Conservation (phyloP, 2,329 filamentous ascomycete genomes). For the Penicillium palitans region DNA sequence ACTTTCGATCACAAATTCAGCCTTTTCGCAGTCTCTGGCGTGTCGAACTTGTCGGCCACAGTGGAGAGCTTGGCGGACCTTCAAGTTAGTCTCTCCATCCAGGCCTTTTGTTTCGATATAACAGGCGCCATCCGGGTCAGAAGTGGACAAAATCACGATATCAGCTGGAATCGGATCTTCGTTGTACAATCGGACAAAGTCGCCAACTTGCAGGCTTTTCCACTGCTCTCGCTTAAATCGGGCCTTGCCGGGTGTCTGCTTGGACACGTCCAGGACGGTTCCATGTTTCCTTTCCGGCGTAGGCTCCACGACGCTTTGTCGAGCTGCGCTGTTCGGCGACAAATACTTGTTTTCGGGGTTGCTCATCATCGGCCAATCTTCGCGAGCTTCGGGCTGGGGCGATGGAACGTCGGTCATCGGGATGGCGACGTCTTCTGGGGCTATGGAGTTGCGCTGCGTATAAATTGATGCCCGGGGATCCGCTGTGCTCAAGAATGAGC, state of each 20-base stretch:
- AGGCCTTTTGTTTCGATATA: conserved; percentile 98
- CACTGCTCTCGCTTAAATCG: conserved; percentile 90
- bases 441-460: conserved; percentile 49
- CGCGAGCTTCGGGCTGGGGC: conserved; percentile 61
- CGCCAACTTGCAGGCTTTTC: conserved; percentile 93
- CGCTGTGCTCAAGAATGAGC: conserved; percentile 65
- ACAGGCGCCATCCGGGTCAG: conserved; percentile 89
- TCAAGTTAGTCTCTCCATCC: conserved; percentile 96
- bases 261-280: conserved; percentile 71
- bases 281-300: conserved; percentile 54
- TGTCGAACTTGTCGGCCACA: conserved; percentile 81
- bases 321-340: conserved; percentile 34
- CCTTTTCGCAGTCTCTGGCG: conserved; percentile 85
- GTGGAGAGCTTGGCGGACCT: conserved; percentile 87
- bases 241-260: conserved; percentile 66
- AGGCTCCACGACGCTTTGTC: conserved; percentile 28
- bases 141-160: conserved; percentile 87
- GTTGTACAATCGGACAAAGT: conserved; percentile 95
- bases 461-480: conserved; percentile 58
- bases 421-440: conserved; percentile 64
- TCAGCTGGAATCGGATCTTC: conserved; percentile 95
- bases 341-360: conserved; percentile 34
- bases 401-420: conserved; percentile 96
- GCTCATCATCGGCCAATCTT: conserved; percentile 41
- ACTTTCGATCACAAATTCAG: conserved; percentile 85